phyloP scores from a whole-genome alignment of 2,329 filamentous ascomycete species.

The Alternaria arborescens region DNA sequence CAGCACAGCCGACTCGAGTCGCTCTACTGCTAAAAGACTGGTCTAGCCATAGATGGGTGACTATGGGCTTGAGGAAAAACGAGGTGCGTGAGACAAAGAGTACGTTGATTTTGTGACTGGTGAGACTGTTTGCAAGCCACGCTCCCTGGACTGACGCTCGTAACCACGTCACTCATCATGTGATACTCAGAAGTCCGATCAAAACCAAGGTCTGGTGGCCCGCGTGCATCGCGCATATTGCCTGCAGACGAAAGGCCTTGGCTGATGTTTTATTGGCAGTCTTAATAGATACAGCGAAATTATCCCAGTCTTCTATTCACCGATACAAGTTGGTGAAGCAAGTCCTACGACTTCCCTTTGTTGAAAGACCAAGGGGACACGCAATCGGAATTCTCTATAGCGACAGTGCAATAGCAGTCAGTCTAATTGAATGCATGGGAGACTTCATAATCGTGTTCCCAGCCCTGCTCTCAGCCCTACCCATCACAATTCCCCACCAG shows the following conservation, averaged over 20 bases:
- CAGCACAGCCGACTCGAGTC: slow-evolving; percentile 22
- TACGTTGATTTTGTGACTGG: not conserved
- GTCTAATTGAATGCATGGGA: no score
- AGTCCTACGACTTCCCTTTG: not conserved
- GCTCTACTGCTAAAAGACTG: slow-evolving; percentile 8
- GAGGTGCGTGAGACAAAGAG: slow-evolving; percentile 7
- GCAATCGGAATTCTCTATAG: not conserved
- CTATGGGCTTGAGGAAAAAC: not conserved
- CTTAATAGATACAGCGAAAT: not conserved
- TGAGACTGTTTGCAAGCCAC: not conserved
- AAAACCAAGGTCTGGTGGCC: not conserved
- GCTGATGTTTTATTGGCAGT: not conserved
- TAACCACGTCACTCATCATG: not conserved
- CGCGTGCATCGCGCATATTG: not conserved
- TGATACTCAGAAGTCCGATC: not conserved
- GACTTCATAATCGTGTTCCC: not conserved
- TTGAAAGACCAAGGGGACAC: not conserved
- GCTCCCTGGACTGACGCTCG: not conserved
- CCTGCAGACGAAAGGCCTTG: not conserved
- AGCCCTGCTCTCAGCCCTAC: slow-evolving; percentile 14
- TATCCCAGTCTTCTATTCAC: not conserved
- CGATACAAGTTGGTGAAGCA: not conserved
- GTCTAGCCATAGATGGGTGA: slow-evolving; percentile 15
- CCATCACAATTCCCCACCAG: slow-evolving; percentile 8
- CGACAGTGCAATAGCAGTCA: not conserved